These are phyloP conservation scores for Botryobasidium botryosum DNA, from an alignment of 768 basidiomycete genomes.

Conservation along the genomic window DNA sequence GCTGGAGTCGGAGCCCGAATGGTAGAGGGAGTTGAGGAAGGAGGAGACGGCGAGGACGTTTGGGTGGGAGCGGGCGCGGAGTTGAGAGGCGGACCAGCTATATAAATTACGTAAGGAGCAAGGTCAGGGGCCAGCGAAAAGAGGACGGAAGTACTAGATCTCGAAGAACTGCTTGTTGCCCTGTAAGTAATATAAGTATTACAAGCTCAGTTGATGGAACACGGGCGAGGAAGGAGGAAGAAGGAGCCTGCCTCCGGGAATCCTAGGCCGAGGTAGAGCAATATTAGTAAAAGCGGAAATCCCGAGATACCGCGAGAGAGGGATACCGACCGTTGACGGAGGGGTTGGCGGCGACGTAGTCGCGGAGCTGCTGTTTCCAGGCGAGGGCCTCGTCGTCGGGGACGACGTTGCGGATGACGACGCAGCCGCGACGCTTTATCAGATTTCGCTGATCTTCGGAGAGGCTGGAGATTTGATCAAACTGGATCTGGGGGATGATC, in stretches of 20 bases:
- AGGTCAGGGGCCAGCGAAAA: conserved; percentile 5
- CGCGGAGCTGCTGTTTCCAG: conserved; percentile 41
- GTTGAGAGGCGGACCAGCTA: conserved; percentile 38
- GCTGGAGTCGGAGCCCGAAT: conserved; percentile 21
- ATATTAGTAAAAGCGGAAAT: background rate
- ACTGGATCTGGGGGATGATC: conserved; percentile 48
- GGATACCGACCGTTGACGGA: conserved; percentile 19
- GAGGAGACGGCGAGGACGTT: conserved; percentile 38
- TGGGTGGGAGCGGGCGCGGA: conserved; percentile 52
- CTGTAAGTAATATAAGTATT: background rate
- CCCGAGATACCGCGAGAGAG: conserved; percentile 9
- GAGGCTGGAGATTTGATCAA: conserved; percentile 34
- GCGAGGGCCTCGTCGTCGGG: conserved; percentile 33
- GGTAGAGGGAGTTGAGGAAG: conserved; percentile 54
- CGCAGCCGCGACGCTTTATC: conserved; percentile 38
- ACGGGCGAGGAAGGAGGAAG: background rate
- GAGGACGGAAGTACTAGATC: conserved; percentile 38
- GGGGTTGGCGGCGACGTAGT: conserved; percentile 42
- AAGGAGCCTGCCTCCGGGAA: conserved; percentile 21
- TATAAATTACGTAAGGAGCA: conserved; percentile 13
- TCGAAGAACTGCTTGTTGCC: conserved; percentile 57
- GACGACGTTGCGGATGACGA: conserved; percentile 47
- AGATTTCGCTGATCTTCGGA: conserved; percentile 28
- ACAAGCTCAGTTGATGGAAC: background rate
- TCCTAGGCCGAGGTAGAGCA: conserved; percentile 21